A percentile compares a stretch with the other conserved stretches of the same genome.
These are phyloP conservation scores for Ogataea chonburiensis DNA, from an alignment of 805 yeast genomes.

Conservation along the genomic window DNA sequence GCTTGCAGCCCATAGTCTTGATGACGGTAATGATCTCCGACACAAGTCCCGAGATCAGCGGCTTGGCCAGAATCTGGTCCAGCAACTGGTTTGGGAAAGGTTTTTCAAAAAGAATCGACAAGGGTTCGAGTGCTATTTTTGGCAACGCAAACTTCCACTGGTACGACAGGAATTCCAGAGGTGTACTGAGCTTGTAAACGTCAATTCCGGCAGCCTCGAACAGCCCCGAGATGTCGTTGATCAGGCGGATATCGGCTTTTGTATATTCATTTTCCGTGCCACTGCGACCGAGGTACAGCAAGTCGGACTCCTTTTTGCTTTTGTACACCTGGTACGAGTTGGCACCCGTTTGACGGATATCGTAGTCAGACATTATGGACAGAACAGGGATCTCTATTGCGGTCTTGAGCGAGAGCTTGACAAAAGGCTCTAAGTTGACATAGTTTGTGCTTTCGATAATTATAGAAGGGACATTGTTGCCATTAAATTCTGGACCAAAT, in stretches of 20 bases:
- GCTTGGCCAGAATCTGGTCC: constrained; percentile 77
- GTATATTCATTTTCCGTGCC: constrained; percentile 45
- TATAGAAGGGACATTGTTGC: constrained; percentile 45
- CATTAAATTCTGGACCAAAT: constrained; percentile 29
- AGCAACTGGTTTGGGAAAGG: constrained; percentile 58
- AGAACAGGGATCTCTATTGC: constrained; percentile 40
- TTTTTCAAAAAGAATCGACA: constrained; percentile 71
- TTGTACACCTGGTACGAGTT: constrained; percentile 37
- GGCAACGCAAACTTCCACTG: constrained; percentile 89
- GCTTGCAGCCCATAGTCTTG: constrained; percentile 73
- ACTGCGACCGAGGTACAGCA: constrained; percentile 42
- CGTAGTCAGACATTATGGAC: constrained; percentile 63
- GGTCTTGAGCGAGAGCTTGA: constrained; percentile 41
- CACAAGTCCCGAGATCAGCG: constrained; percentile 76
- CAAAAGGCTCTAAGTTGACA: constrained; percentile 70
- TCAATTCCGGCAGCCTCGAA: constrained; percentile 42
- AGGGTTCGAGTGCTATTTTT: constrained; percentile 72
- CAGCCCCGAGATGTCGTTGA: constrained; percentile 37
- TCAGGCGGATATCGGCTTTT: constrained; percentile 39
- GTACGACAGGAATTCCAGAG: constrained; percentile 61
- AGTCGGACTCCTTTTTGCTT: constrained; percentile 43
- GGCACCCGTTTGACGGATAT: constrained; percentile 43
- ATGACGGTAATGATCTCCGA: constrained; percentile 71
- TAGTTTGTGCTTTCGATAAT: constrained; percentile 70
- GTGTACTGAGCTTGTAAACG: constrained; percentile 48